Evolutionary conservation across 2,329 filamentous ascomycete species (phyloP), one percentile per base, ranked within the genome.

Genomic region (Cercospora sp.): DNA sequence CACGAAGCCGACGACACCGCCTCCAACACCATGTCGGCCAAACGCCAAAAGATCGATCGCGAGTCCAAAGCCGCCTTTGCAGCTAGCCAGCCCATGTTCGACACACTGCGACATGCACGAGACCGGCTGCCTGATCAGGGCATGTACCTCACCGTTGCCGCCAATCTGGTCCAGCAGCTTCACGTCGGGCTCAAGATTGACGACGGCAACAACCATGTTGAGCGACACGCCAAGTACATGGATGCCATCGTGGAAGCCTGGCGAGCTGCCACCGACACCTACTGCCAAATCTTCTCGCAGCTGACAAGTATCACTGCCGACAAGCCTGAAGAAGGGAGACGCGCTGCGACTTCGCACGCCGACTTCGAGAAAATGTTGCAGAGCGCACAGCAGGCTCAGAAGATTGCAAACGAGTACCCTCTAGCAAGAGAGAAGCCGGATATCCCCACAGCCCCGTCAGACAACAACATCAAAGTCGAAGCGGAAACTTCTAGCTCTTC

Each of bases 11-110:
- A 26, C 42, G 30, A 13, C n/a, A 39, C 61, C 20, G n/a, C 62
- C 20, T 28, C 48, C 5, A 20, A 18, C 48, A 58, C 28, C 62
- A 64, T 64, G 62, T 64, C 62, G 18, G 58, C 62, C 30, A 71
- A 72, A 64, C 53, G 67, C 13, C 67, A 67, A 13, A 70, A 72
- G 66, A 70, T 30, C 67, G 70, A 58, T 31, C 53, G 53, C 26
- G 53, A 51, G 39, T 67, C 48, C 23, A 59, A 48, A 70, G 75
- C 75, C 12, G 76, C 75, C 16, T 76, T 76, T 42, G 70, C 70
- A 28, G 75, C 74, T 5, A 76, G 74, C 2, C 75, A 77, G 64
- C 74, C 74, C 20, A 66, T 78, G 36, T 76, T 75, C 69, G 69
- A 74, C 63, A 71, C 72, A 16, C 70, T 78, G 5, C 66, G 69